These are phyloP conservation scores for Pseudomonodictys pantanalensis DNA, from an alignment of 495 filamentous ascomycete species.

Conservation along the genomic window DNA sequence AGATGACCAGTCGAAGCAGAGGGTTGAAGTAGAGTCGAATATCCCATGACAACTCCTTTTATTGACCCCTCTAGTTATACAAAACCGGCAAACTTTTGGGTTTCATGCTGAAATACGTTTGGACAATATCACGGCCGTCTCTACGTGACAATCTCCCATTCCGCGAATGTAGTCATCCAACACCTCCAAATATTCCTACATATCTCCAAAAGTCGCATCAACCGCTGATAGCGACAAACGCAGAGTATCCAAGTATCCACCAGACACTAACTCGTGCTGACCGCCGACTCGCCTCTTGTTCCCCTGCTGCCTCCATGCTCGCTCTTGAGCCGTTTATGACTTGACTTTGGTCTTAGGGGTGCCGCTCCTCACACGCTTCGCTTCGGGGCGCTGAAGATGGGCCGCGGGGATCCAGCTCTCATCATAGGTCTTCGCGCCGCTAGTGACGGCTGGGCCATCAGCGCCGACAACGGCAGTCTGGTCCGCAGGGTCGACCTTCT, in stretches of 20 bases:
- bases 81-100: slow-evolving; percentile 2
- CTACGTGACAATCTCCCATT: too few species aligned
- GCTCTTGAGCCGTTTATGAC: background rate
- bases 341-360: slow-evolving; percentile 54
- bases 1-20: too few species aligned
- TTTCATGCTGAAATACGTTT: slow-evolving; percentile 11
- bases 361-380: slow-evolving; percentile 63
- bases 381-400: slow-evolving; percentile 83
- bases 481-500: slow-evolving; percentile 61
- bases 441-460: slow-evolving; percentile 68
- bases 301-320: background rate
- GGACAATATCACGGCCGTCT: too few species aligned
- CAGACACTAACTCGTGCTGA: too few species aligned
- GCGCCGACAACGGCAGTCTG: slow-evolving; percentile 64
- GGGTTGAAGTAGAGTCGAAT: too few species aligned
- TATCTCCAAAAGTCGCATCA: too few species aligned
- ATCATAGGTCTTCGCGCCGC: slow-evolving; percentile 72
- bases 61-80: slow-evolving; percentile 1
- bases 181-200: background rate
- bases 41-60: background rate
- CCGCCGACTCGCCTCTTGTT: background rate
- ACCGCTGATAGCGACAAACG: too few species aligned
- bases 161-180: too few species aligned
- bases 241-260: too few species aligned
- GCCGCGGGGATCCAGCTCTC: slow-evolving; percentile 93